phyloP scores from a whole-genome alignment of 306 rosid genomes.

The Vigna mungo region DNA sequence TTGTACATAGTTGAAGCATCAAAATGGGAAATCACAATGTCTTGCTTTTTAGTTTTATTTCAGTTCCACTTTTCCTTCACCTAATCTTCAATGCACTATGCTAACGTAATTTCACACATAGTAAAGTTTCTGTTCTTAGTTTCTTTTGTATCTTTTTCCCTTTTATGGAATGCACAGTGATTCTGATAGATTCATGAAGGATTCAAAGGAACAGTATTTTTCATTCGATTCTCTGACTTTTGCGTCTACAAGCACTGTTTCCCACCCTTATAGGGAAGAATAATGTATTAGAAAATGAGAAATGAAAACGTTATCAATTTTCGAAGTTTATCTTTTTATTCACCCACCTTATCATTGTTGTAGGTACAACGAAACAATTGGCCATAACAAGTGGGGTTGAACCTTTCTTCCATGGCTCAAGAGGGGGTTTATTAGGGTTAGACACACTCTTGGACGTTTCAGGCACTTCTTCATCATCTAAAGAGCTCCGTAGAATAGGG shows the following conservation, averaged over 20 bases:
- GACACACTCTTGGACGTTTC: conserved; percentile 61
- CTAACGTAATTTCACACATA: background rate
- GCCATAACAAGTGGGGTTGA: conserved; percentile 57
- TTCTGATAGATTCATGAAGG: conserved; percentile 33
- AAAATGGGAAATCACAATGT: conserved; percentile 8
- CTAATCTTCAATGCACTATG: conserved; percentile 34
- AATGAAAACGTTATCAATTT: background rate
- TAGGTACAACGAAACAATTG: conserved; percentile 75
- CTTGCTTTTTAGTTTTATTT: background rate
- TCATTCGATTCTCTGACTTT: conserved; percentile 45
- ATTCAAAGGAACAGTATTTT: conserved; percentile 30
- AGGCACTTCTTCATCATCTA: conserved; percentile 52
- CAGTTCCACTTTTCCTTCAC: background rate
- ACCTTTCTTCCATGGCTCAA: conserved; percentile 56
- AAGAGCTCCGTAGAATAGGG: conserved; percentile 83
- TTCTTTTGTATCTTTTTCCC: background rate
- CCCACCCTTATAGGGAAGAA: conserved; percentile 19
- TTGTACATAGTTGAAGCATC: conserved; percentile 12
- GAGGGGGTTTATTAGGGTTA: conserved; percentile 67
- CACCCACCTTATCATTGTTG: conserved; percentile 14
- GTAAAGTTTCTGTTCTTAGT: conserved; percentile 18
- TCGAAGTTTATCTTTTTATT: background rate
- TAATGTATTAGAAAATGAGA: conserved; percentile 28
- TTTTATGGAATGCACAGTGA: conserved; percentile 44
- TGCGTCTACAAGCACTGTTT: conserved; percentile 27